phyloP scores from a whole-genome alignment of 2,329 filamentous ascomycete species.

The Myrmaecium sp. region DNA sequence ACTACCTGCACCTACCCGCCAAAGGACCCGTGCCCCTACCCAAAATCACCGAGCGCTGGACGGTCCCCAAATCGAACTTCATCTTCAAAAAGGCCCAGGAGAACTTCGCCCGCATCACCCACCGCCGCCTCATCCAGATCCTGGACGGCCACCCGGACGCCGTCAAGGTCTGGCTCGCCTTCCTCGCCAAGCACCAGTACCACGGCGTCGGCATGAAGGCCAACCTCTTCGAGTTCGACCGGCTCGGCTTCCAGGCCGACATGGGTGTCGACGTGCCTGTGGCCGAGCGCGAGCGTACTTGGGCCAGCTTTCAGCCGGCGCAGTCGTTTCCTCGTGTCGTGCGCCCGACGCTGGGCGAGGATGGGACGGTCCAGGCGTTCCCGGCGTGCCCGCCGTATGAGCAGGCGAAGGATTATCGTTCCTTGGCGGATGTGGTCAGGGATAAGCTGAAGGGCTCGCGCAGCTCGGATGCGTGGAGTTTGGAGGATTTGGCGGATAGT shows the following conservation, averaged over 20 bases:
- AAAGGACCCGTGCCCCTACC: constrained; percentile 76
- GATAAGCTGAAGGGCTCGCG: too few species aligned
- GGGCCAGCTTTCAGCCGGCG: too few species aligned
- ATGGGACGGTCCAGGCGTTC: too few species aligned
- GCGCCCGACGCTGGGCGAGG: too few species aligned
- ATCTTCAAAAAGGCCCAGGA: constrained; percentile 96
- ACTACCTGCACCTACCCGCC: constrained; percentile 77
- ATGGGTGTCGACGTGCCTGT: too few species aligned
- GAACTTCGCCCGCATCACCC: constrained; percentile 87
- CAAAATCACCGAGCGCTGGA: constrained; percentile 81
- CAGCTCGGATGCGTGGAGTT: too few species aligned
- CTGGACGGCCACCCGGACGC: constrained; percentile 78
- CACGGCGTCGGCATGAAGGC: constrained; percentile 99
- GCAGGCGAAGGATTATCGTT: too few species aligned
- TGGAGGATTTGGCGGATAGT: too few species aligned
- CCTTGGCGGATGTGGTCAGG: too few species aligned
- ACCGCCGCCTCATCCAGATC: constrained; percentile 77
- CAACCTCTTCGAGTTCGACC: constrained; percentile 81
- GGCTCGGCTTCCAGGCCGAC: constrained; percentile 37
- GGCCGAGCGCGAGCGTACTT: too few species aligned
- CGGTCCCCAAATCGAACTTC: constrained; percentile 74
- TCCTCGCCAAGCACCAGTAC: constrained; percentile 79
- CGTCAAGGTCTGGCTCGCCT: constrained; percentile 84
- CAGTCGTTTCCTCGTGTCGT: too few species aligned
- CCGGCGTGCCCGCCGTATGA: too few species aligned